Evolutionary conservation across 2,329 filamentous ascomycete species (phyloP).

Genomic region (Pyrenophora tritici-repentis): DNA sequence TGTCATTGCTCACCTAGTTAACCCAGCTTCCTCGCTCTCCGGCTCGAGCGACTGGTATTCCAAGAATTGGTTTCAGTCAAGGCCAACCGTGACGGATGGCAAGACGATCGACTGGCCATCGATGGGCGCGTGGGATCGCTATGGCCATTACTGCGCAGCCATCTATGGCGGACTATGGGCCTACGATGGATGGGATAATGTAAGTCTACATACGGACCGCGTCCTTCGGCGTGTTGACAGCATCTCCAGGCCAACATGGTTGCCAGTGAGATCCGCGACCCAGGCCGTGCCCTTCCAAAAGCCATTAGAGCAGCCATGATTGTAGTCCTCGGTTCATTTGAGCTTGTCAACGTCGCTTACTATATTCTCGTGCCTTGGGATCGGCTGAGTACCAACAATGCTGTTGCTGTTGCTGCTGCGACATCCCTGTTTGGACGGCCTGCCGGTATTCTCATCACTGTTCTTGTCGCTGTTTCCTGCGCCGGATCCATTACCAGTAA

Average conservation of each 20-base stretch:
- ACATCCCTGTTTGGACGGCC: constrained; percentile 56
- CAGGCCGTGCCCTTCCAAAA: constrained; percentile 55
- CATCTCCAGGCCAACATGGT: constrained; percentile 43
- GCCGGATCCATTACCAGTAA: constrained; percentile 67
- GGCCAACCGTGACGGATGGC: constrained; percentile 57
- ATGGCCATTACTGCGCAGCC: constrained; percentile 65
- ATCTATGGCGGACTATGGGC: constrained; percentile 68
- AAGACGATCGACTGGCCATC: constrained; percentile 40
- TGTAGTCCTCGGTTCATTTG: constrained; percentile 63
- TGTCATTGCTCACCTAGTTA: constrained; percentile 36
- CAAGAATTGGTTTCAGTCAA: constrained; percentile 61
- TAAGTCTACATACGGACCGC: constrained; percentile 35
- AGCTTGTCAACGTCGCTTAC: constrained; percentile 65
- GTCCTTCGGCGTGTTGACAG: not conserved
- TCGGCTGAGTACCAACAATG: constrained; percentile 62
- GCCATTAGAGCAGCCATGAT: constrained; percentile 66
- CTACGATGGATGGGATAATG: constrained; percentile 70
- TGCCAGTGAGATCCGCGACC: constrained; percentile 45
- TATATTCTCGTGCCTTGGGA: constrained; percentile 67
- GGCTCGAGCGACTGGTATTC: constrained; percentile 45
- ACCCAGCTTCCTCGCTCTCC: constrained; percentile 36
- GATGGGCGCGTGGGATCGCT: constrained; percentile 61
- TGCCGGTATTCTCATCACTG: constrained; percentile 60
- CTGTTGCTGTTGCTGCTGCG: constrained; percentile 63
- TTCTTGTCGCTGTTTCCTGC: constrained; percentile 64